These are phyloP conservation scores for Candida hispaniensis DNA, from an alignment of 805 yeast genomes.

Conservation along the genomic window DNA sequence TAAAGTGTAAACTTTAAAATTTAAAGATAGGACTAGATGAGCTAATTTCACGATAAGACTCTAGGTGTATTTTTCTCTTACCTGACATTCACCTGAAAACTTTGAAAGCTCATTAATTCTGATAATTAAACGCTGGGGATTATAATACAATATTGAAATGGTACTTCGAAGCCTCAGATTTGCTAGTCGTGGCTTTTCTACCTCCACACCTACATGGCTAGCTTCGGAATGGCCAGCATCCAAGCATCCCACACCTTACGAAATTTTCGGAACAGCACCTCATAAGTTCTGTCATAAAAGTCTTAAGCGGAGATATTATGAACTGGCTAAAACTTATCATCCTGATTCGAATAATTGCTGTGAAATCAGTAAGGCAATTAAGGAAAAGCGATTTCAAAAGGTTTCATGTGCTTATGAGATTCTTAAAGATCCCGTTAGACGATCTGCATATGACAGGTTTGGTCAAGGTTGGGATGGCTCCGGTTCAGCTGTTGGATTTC, in stretches of 20 bases:
- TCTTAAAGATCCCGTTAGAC: conserved; percentile 12
- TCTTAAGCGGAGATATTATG: conserved; percentile 6
- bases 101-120: too few relatives aligned
- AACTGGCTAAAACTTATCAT: conserved; percentile 12
- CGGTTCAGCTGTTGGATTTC: too few relatives aligned
- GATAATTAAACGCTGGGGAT: too few relatives aligned
- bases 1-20: too few relatives aligned
- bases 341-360: conserved; percentile 6
- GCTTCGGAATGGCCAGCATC: conserved; percentile 8
- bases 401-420: conserved; percentile 13
- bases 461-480: conserved; percentile 15
- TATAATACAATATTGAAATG: too few relatives aligned
- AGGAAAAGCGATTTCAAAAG: conserved; percentile 4
- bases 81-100: too few relatives aligned
- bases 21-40: too few relatives aligned
- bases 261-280: conserved; percentile 15
- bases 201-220: too few relatives aligned
- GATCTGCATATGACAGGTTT: conserved; percentile 11
- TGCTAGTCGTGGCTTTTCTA: too few relatives aligned
- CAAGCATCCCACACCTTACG: conserved; percentile 3
- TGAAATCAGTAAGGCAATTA: conserved; percentile 5
- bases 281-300: conserved; percentile 11
- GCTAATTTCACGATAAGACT: too few relatives aligned
- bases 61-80: too few relatives aligned
- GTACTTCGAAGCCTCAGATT: too few relatives aligned